Evolutionary conservation across 768 basidiomycete genomes (phyloP), one percentile per base, ranked within the genome.

Genomic region (Pholiota microspora): DNA sequence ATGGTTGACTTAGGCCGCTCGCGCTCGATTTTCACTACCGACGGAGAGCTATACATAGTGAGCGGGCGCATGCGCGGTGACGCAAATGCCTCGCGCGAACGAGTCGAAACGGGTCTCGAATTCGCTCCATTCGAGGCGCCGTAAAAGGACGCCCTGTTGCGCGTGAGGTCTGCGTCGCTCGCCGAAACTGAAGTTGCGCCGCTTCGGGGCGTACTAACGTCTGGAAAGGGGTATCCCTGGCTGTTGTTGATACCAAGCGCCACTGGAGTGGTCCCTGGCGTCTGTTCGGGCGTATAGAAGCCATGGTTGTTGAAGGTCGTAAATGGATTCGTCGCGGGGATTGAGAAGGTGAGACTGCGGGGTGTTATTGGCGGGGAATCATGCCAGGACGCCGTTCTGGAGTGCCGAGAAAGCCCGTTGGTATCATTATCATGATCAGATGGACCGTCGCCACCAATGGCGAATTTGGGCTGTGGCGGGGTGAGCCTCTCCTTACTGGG

Each of bases 31-130:
- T 74, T 76, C 42, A 66, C 58, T 7, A 77, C 38, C 1, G 69
- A 67, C 1, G 74, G 62, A 0, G 74, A 69, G 16, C 79, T 83
- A 67, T 81, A 72, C 45, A 81, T 71, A 3, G 84, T 87, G 29
- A 81, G 58, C 0, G 83, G 83, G 8, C 85, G 81, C 23, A 79
- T 67, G 1, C 79, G 79, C 10, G 86, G 86, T 0, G 81, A 78
- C 0, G 81, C 75, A 55, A 87, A 84, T 2, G 79, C 64, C 59
- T 86, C 85, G 48, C 85, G 72, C n/a, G 74, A 53, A 18, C 77
- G 73, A 23, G 72, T 53, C 6, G 75, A 73, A 3, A 76, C 74
- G 0, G 72, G 66, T 21, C 73, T 71, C 2, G 73, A 70, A 29
- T 62, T 66, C 4, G 64, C 51, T n/a, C n/a, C n/a, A 10, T 45